These are phyloP conservation scores for Asclepias syriaca DNA, from an alignment of 257 asterid genomes.

Conservation along the genomic window DNA sequence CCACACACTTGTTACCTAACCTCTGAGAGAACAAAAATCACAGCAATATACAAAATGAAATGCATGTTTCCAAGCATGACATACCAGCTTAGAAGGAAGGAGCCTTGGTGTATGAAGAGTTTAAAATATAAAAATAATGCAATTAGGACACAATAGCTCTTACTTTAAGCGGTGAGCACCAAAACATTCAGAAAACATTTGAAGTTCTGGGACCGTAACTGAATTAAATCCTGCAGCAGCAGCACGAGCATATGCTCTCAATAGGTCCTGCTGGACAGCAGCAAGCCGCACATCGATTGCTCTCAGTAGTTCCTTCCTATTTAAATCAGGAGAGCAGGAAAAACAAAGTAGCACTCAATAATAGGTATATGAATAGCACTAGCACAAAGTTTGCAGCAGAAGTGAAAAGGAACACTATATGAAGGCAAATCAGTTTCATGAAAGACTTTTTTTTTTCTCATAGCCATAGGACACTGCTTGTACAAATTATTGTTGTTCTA, in stretches of 20 bases:
- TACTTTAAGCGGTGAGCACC: constrained; percentile 79
- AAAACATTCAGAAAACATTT: constrained; percentile 71
- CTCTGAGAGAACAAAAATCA: neutral
- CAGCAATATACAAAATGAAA: neutral
- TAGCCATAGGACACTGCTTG: neutral
- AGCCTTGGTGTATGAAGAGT: constrained; percentile 7
- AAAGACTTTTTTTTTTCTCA: neutral
- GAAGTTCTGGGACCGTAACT: constrained; percentile 69
- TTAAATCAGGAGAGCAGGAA: constrained; percentile 9
- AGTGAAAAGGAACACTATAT: neutral
- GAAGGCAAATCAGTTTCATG: neutral
- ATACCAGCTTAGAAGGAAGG: neutral
- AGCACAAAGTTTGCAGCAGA: neutral
- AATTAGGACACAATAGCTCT: constrained; percentile 23
- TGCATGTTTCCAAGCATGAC: neutral
- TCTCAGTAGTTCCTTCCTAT: constrained; percentile 86
- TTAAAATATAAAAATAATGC: constrained; percentile 3
- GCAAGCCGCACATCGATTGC: constrained; percentile 86
- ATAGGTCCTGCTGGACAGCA: constrained; percentile 71
- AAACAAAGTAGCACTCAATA: neutral
- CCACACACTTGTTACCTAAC: neutral
- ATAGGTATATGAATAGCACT: neutral
- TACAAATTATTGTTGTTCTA: neutral
- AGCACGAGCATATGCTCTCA: constrained; percentile 72
- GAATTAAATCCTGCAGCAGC: constrained; percentile 76